A percentile compares a stretch with the other conserved stretches of the same genome.
Conservation (phyloP, 306 rosid genomes). For the Prinsepia uniflora region DNA sequence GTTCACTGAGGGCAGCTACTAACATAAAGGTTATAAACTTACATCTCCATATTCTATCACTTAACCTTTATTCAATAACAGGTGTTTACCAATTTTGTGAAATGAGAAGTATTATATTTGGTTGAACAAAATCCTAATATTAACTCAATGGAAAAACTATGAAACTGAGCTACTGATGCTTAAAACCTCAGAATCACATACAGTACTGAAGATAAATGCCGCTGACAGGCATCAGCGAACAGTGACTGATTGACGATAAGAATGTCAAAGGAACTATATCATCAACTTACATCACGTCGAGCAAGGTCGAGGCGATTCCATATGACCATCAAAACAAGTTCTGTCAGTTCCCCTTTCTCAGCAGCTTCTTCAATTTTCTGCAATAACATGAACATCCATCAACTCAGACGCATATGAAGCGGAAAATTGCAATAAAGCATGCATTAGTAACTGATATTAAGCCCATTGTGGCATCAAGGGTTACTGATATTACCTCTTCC, state of each 20-base stretch:
- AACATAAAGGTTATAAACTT: background rate
- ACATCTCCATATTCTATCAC: background rate
- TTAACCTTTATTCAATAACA: background rate
- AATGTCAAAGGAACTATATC: conserved; percentile 13
- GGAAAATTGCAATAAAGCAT: background rate
- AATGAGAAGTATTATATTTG: background rate
- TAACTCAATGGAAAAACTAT: background rate
- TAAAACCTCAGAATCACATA: background rate
- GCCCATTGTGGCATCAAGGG: background rate
- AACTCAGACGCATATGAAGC: background rate
- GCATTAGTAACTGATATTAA: background rate
- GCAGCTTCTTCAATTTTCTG: conserved; percentile 96
- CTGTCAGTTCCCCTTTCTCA: conserved; percentile 84
- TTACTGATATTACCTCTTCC: conserved; percentile 58
- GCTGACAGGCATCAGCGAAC: background rate
- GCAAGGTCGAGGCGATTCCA: conserved; percentile 99
- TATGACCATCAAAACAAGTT: conserved; percentile 90
- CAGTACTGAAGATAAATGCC: background rate
- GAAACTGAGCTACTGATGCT: background rate
- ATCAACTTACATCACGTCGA: conserved; percentile 82
- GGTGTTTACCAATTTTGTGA: background rate
- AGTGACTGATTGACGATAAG: background rate
- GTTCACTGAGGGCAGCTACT: background rate
- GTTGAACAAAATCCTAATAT: background rate
- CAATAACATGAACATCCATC: conserved; percentile 16